A percentile compares a stretch with the other conserved stretches of the same genome.
Evolutionary conservation across 345 rosid genomes (phyloP).

Genomic region (Trapa bicornis): DNA sequence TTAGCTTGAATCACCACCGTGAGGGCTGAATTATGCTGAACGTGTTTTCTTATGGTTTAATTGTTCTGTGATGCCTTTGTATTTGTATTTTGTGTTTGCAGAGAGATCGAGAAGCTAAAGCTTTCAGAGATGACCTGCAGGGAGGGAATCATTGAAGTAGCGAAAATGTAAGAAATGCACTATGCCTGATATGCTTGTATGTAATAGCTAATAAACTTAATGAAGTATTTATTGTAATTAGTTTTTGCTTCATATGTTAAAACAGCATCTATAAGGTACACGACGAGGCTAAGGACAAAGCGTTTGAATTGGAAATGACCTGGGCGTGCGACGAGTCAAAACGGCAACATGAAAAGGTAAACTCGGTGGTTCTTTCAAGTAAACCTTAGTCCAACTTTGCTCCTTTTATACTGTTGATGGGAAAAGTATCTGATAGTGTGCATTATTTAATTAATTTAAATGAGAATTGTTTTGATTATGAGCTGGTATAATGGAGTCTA

Average conservation of each 20-base stretch:
- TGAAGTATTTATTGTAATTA: background rate
- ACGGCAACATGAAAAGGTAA: constrained; percentile 75
- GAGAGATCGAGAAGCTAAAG: constrained; percentile 91
- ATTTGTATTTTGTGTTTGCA: constrained; percentile 19
- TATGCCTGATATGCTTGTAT: background rate
- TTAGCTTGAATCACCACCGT: too few relatives aligned
- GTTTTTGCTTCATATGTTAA: background rate
- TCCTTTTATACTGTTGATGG: background rate
- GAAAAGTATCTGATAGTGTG: background rate
- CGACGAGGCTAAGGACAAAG: constrained; percentile 97
- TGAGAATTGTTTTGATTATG: background rate
- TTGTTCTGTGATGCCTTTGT: background rate
- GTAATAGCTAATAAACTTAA: background rate
- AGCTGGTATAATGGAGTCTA: background rate
- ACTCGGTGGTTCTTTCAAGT: background rate
- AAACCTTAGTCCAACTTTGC: background rate
- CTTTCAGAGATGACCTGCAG: constrained; percentile 96
- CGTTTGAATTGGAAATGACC: constrained; percentile 90
- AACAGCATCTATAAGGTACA: constrained; percentile 87
- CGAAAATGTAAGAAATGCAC: constrained; percentile 58
- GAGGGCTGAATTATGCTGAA: background rate
- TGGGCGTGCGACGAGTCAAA: constrained; percentile 96
- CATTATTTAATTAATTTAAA: background rate
- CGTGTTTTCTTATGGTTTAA: background rate
- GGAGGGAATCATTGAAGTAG: constrained; percentile 88